Base-by-base conservation (phyloP, 179 eudicot genomes). In the Carnegiea gigantea region DNA sequence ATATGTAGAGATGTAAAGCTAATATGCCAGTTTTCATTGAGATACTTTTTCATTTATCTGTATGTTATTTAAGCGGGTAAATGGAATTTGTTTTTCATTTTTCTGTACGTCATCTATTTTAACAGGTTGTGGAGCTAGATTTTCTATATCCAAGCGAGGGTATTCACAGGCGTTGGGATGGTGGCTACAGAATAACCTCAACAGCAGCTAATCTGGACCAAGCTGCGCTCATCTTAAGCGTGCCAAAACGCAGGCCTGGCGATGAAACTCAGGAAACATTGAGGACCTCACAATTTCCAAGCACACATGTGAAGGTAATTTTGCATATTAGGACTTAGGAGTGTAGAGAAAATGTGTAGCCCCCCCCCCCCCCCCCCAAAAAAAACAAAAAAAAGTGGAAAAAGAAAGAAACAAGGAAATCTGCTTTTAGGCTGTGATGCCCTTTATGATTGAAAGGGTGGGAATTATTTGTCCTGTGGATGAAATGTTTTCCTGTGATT, bases 91-190 rank as follows among this genome's bases (percentile, higher is more conserved):
- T n/a, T 48, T 70, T 59, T 70, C 70, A 23, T 24, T 73, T 49
- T 23, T 57, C 1, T 73, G 44, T 40, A 40, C 6, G 9, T 40
- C 26, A 24, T 78, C 40, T 48, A 15, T 46, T 40, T 73, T 38
- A 64, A 51, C 77, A 91, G 93, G 93, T 88, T 28, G 93, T 89
- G 77, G 93, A 91, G 84, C 86, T 91, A 24, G 93, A 91, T 79
- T 91, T 91, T 85, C 89, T 88, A 43, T 91, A 91, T 80, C 93
- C 93, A 77, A 91, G 93, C 82, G 93, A 91, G 87, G 93, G 93
- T 38, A 86, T 91, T 75, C 93, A 89, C 86, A 84, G 85, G 86
- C 90, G 93, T 6, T 91, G 93, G 93, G 93, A 91, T 77, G 76
- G 78, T 80, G 92, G 91, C 23, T 91, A 87, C 38, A 82, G 93